phyloP scores from a whole-genome alignment of 2,329 filamentous ascomycete species.

The Aspergillus awamori region DNA sequence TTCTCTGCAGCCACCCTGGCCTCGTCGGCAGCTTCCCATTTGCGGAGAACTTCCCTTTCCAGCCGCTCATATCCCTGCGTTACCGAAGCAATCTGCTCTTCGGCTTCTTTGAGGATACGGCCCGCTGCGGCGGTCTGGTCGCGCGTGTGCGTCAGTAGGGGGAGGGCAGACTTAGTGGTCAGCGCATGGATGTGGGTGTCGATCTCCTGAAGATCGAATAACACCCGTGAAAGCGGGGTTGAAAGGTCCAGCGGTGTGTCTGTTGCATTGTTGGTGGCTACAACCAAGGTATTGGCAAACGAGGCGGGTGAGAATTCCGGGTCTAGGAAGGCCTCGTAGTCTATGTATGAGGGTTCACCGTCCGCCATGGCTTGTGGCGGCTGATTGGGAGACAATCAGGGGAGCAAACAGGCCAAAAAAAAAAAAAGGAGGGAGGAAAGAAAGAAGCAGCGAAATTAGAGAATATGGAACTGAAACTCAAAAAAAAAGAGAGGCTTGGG shows the following conservation, averaged over 20 bases:
- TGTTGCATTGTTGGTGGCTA: constrained; percentile 86
- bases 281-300: constrained; percentile 88
- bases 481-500: constrained; percentile 6
- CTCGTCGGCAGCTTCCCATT: constrained; percentile 83
- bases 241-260: constrained; percentile 91
- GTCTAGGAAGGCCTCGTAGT: constrained; percentile 88
- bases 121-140: constrained; percentile 72
- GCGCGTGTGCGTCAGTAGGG: constrained; percentile 76
- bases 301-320: constrained; percentile 76
- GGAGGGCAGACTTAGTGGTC: constrained; percentile 80
- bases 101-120: constrained; percentile 73
- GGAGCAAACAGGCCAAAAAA: not conserved
- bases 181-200: constrained; percentile 92
- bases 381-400: not conserved
- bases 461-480: constrained; percentile 2
- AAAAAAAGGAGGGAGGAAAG: not conserved
- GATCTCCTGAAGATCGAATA: constrained; percentile 96
- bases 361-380: constrained; percentile 36
- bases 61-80: constrained; percentile 84
- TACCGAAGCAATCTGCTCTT: constrained; percentile 76
- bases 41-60: constrained; percentile 81
- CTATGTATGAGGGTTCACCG: constrained; percentile 76
- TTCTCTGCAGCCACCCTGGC: constrained; percentile 76
- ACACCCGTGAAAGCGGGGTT: constrained; percentile 86
- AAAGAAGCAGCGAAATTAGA: not conserved